Evolutionary conservation across 805 yeast species (phyloP), one percentile per base, ranked within the genome.

Genomic region (Saturnispora sanitii): DNA sequence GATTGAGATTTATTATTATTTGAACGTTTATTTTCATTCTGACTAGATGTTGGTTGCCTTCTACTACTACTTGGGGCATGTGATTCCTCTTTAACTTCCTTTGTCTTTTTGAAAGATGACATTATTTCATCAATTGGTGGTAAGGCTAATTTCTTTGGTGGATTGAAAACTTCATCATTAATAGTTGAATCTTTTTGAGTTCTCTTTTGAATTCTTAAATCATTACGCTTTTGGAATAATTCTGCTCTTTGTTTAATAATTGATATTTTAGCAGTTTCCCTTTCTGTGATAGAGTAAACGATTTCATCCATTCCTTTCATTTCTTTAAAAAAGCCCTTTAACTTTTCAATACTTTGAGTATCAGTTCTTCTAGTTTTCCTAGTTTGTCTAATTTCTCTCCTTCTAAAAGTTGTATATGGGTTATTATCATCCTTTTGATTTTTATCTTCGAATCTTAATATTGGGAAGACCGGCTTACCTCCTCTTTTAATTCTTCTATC

Each of bases 321-420:
- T 45, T 92, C 95, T 45, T 71, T 71, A 47, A 82, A 84, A 25
- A 92, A 65, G 42, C 73, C 58, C 18, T 92, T 71, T 37, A 92
- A 67, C 48, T 88, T 75, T 59, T 88, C 96, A 12, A 87, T 80
- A 50, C 92, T 86, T 51, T 86, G 83, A 26, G 83, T 74, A 64
- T 92, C 98, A 0, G 96, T 84, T 48, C 97, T 76, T 60, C 98
- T 77, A 0, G 98, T 92, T 60, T 92, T 92, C 60, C 98, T 81
- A 23, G 94, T 92, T 56, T 84, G 96, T 49, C 98, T 77, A 49
- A 86, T 81, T 55, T 88, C 97, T 60, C 98, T 81, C 50, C 96
- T 78, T 54, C 98, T 75, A 68, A 92, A 92, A 65, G 96, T 86
- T 31, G 86, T 81, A 60, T 92, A 92, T 2, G 98, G 97, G 59